A percentile compares a stretch with the other conserved stretches of the same genome.
These are phyloP conservation scores for Carex pumila DNA, from an alignment of 176 grass and related monocot species.

Conservation along the genomic window DNA sequence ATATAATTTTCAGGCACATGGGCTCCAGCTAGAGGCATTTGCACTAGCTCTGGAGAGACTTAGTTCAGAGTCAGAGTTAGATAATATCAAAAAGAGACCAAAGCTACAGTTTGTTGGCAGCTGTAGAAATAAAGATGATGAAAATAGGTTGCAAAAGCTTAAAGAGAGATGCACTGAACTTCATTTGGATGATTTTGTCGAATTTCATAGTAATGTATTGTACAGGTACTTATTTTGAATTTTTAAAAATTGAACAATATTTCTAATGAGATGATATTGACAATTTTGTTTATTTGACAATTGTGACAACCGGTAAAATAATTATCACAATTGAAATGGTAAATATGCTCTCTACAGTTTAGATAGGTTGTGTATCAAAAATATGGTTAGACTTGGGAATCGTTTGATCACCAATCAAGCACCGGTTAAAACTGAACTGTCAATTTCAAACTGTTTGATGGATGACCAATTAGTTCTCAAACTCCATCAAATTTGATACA, in stretches of 20 bases:
- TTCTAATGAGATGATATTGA: neutral
- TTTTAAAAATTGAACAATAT: neutral
- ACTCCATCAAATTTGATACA: neutral
- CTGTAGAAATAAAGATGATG: conserved; percentile 79
- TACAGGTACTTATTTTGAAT: conserved; percentile 37
- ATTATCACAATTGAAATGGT: neutral
- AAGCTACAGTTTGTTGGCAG: conserved; percentile 83
- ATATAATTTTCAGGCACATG: conserved; percentile 56
- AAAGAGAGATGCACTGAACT: conserved; percentile 61
- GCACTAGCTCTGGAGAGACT: conserved; percentile 59
- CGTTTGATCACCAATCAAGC: neutral
- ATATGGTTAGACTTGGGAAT: neutral
- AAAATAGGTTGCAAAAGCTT: conserved; percentile 72
- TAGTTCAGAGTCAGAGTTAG: conserved; percentile 20
- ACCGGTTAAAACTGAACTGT: neutral
- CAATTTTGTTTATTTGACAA: neutral
- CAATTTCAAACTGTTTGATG: neutral
- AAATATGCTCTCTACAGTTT: neutral
- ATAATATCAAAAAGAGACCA: conserved; percentile 28
- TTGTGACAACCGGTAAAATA: neutral
- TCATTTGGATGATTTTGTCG: conserved; percentile 66
- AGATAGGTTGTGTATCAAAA: neutral
- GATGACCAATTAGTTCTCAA: neutral
- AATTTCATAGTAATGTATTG: conserved; percentile 72
- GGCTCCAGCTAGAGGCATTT: conserved; percentile 92